A percentile compares a stretch with the other conserved stretches of the same genome.
phyloP scores from a whole-genome alignment of 2,329 filamentous ascomycete species.

The Neopestalotiopsis sp. region DNA sequence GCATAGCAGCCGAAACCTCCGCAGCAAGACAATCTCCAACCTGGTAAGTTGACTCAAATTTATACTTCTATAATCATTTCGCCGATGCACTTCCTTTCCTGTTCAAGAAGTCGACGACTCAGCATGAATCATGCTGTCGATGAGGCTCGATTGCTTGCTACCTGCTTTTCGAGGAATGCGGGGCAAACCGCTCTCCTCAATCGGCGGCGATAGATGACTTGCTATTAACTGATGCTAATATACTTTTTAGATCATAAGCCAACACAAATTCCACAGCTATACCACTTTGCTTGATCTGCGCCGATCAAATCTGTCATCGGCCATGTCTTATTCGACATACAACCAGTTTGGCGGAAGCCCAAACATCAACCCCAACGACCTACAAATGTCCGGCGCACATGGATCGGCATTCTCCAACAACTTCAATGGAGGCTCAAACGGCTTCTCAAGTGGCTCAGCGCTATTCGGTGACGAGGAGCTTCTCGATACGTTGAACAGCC shows the following conservation, averaged over 20 bases:
- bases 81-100: not conserved
- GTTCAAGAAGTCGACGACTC: not conserved
- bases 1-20: not conserved
- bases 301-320: constrained; percentile 22
- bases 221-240: not conserved
- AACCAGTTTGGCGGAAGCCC: constrained; percentile 60
- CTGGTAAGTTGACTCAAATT: constrained; percentile 1
- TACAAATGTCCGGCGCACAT: constrained; percentile 70
- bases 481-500: constrained; percentile 71
- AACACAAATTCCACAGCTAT: not conserved
- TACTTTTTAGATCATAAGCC: not conserved
- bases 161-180: constrained; percentile 26
- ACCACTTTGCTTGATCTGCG: not conserved
- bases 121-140: not conserved
- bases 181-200: constrained; percentile 27
- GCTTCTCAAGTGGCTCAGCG: constrained; percentile 78
- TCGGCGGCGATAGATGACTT: constrained; percentile 19
- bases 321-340: constrained; percentile 63
- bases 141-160: constrained; percentile 15
- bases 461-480: constrained; percentile 89
- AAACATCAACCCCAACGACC: constrained; percentile 82
- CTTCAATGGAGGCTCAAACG: constrained; percentile 64
- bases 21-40: not conserved
- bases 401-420: constrained; percentile 68
- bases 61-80: constrained; percentile 1